Percentiles rank a stretch among this genome's conserved stretches.
These are phyloP conservation scores for Novymonas esmeraldas DNA, from an alignment of 208 protist species.

Conservation along the genomic window DNA sequence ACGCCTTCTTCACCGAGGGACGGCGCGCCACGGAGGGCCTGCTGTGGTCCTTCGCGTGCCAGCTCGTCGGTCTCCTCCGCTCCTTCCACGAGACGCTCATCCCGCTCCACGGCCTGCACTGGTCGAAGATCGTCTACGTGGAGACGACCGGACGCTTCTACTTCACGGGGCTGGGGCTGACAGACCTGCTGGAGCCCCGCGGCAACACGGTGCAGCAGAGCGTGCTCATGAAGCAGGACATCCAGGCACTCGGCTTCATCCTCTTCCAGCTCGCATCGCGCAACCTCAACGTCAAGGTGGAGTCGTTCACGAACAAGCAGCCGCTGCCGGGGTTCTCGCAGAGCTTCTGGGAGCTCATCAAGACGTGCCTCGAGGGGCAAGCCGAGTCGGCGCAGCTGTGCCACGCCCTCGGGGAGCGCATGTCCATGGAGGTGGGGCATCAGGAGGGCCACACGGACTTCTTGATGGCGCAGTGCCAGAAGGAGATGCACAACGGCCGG, in stretches of 20 bases:
- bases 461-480: slow-evolving; percentile 89
- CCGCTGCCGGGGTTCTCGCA: slow-evolving; percentile 73
- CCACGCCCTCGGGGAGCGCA: slow-evolving; percentile 77
- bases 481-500: slow-evolving; percentile 96
- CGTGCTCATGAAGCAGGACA: slow-evolving; percentile 76
- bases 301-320: slow-evolving; percentile 65
- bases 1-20: slow-evolving; percentile 77
- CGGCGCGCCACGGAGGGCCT: slow-evolving; percentile 71
- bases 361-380: slow-evolving; percentile 72
- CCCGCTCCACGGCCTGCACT: slow-evolving; percentile 76
- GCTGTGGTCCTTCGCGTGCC: slow-evolving; percentile 88
- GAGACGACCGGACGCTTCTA: slow-evolving; percentile 80
- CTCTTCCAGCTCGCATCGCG: slow-evolving; percentile 80
- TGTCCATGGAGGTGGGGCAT: slow-evolving; percentile 90
- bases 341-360: slow-evolving; percentile 83
- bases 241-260: slow-evolving; percentile 78
- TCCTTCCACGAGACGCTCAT: slow-evolving; percentile 87
- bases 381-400: slow-evolving; percentile 68
- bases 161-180: slow-evolving; percentile 83
- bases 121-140: slow-evolving; percentile 86
- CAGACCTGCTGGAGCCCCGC: slow-evolving; percentile 73
- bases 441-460: slow-evolving; percentile 90
- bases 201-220: slow-evolving; percentile 28
- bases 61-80: slow-evolving; percentile 82
- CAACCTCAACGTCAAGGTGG: slow-evolving; percentile 59